These are phyloP conservation scores for Boletus hoseneyae DNA, from an alignment of 1,284 basidiomycete species.

Conservation along the genomic window DNA sequence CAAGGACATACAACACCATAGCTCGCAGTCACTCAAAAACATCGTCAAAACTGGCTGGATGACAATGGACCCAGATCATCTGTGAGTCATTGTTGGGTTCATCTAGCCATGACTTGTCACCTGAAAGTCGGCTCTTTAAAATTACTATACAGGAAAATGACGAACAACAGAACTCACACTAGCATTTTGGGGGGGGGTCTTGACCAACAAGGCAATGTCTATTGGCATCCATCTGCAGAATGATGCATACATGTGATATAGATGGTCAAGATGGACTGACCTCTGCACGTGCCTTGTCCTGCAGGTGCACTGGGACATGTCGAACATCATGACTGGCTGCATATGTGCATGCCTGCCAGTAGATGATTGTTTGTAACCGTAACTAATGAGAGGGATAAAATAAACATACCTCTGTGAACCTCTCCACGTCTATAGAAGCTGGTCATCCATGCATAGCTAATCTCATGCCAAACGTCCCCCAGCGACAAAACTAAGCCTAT, in stretches of 20 bases:
- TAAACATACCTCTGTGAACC: slow-evolving; percentile 70
- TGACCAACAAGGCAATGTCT: slow-evolving; percentile 54
- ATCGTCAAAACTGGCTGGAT: slow-evolving; percentile 67
- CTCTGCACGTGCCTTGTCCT: slow-evolving; percentile 79
- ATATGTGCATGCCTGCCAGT: slow-evolving; percentile 75
- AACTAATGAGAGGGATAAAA: background rate
- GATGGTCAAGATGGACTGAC: slow-evolving; percentile 39
- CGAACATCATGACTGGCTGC: slow-evolving; percentile 92
- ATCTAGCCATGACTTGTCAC: slow-evolving; percentile 84
- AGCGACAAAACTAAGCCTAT: background rate
- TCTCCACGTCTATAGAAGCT: slow-evolving; percentile 78
- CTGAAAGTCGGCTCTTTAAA: slow-evolving; percentile 36
- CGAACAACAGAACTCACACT: slow-evolving; percentile 45
- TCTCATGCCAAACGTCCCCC: background rate
- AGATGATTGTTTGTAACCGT: background rate
- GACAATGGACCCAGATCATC: slow-evolving; percentile 71
- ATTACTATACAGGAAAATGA: background rate
- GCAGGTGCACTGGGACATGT: slow-evolving; percentile 78
- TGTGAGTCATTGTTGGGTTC: slow-evolving; percentile 29
- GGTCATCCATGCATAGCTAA: slow-evolving; percentile 63
- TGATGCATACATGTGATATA: slow-evolving; percentile 5
- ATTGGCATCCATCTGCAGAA: slow-evolving; percentile 70
- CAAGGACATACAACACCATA: slow-evolving; percentile 50
- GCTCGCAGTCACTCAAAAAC: slow-evolving; percentile 50
- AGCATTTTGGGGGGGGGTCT: no score